Evolutionary conservation across 768 basidiomycete species (phyloP).

Genomic region (Panaeolus papilionaceus): DNA sequence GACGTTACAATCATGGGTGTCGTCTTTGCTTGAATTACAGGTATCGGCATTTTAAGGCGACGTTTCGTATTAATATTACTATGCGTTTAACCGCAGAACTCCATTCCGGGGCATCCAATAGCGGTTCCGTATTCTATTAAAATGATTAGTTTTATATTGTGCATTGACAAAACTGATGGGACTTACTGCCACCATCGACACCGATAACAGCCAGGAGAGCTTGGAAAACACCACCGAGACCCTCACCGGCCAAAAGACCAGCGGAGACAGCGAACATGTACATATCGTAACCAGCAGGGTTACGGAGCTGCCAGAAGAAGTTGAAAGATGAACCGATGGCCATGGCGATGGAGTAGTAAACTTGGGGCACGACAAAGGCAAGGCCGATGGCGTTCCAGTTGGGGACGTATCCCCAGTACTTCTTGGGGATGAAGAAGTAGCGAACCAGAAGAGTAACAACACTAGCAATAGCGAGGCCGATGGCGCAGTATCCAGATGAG

Average conservation of each 20-base stretch:
- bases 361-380: conserved; percentile 59
- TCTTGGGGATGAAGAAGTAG: conserved; percentile 53
- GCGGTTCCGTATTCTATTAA: conserved; percentile 51
- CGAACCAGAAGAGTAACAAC: conserved; percentile 48
- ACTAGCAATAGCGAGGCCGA: conserved; percentile 54
- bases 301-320: conserved; percentile 53
- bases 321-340: conserved; percentile 53
- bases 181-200: conserved; percentile 56
- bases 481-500: conserved; percentile 63
- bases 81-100: conserved; percentile 53
- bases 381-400: conserved; percentile 64
- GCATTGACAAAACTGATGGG: neutral
- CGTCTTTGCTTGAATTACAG: neutral
- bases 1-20: neutral
- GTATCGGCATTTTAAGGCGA: neutral
- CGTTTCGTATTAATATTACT: neutral
- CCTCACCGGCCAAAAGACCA: conserved; percentile 64
- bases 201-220: conserved; percentile 59
- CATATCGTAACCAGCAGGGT: conserved; percentile 54
- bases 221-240: conserved; percentile 65
- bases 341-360: conserved; percentile 59
- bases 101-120: conserved; percentile 58
- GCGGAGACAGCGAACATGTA: conserved; percentile 63
- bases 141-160: neutral
- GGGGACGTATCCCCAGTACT: conserved; percentile 55